These are phyloP conservation scores for Trypethelium eluteriae DNA, from an alignment of 495 filamentous ascomycete genomes.

Conservation along the genomic window DNA sequence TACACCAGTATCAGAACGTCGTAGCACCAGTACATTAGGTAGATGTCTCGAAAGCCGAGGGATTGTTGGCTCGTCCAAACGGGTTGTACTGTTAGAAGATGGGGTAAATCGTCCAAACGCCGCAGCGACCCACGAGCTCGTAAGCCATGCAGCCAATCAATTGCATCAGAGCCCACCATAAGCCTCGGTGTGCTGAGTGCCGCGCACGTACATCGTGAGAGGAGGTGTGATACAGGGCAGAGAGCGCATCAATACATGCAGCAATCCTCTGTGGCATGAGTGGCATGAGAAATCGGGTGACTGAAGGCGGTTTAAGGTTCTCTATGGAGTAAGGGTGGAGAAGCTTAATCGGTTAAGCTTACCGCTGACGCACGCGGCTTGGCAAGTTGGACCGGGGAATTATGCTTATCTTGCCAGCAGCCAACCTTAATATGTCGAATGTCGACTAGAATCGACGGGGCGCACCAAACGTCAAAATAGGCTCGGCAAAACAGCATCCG, in stretches of 20 bases:
- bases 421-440: slow-evolving; percentile 3
- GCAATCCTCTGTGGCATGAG: neutral
- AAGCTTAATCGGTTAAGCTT: neutral
- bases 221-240: no score
- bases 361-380: slow-evolving; percentile 9
- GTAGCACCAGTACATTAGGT: no score
- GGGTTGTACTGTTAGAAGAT: no score
- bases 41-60: no score
- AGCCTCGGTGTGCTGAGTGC: neutral
- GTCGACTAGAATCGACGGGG: neutral
- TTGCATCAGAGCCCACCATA: neutral
- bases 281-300: neutral
- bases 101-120: no score
- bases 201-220: no score
- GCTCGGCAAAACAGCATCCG: slow-evolving; percentile 6
- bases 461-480: slow-evolving; percentile 6
- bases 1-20: no score
- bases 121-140: no score
- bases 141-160: no score
- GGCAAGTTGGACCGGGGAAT: neutral
- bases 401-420: slow-evolving; percentile 9
- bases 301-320: neutral
- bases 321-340: neutral
- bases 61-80: no score
- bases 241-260: neutral